A percentile compares a stretch with the other conserved stretches of the same genome.
Conservation (phyloP, 805 yeast genomes). For the Sugiyamaella marilandica region DNA sequence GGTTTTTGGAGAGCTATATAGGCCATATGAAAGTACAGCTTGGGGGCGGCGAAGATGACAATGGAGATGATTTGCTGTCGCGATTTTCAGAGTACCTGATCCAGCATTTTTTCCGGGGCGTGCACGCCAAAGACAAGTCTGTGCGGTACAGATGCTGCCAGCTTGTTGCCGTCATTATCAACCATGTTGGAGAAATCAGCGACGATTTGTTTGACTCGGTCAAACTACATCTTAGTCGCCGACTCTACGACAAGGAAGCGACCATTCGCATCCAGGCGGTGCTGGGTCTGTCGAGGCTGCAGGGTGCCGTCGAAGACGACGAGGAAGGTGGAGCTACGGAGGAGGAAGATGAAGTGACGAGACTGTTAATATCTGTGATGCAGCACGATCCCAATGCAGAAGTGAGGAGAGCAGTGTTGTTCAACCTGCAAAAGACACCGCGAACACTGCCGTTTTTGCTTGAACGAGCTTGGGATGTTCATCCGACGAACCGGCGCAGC, state of each 20-base stretch:
- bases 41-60: slow-evolving; percentile 32
- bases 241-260: slow-evolving; percentile 51
- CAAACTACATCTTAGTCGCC: slow-evolving; percentile 47
- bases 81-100: slow-evolving; percentile 58
- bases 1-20: slow-evolving; percentile 57
- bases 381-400: slow-evolving; percentile 82
- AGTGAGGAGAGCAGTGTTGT: slow-evolving; percentile 77
- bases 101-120: slow-evolving; percentile 68
- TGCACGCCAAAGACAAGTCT: slow-evolving; percentile 66
- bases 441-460: slow-evolving; percentile 54
- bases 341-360: slow-evolving; percentile 34
- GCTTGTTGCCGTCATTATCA: slow-evolving; percentile 63
- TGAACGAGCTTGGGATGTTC: slow-evolving; percentile 79
- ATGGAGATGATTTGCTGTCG: slow-evolving; percentile 40
- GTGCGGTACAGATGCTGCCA: slow-evolving; percentile 82
- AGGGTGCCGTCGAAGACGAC: slow-evolving; percentile 45
- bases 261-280: slow-evolving; percentile 80
- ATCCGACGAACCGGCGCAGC: slow-evolving; percentile 63
- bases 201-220: slow-evolving; percentile 63
- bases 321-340: slow-evolving; percentile 13
- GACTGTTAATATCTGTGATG: slow-evolving; percentile 48
- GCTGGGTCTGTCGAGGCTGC: slow-evolving; percentile 72
- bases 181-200: slow-evolving; percentile 69
- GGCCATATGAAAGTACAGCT: slow-evolving; percentile 29
- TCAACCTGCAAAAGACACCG: slow-evolving; percentile 57